These are phyloP conservation scores for Penicillium chermesinum DNA, from an alignment of 495 filamentous ascomycete species.

Conservation along the genomic window DNA sequence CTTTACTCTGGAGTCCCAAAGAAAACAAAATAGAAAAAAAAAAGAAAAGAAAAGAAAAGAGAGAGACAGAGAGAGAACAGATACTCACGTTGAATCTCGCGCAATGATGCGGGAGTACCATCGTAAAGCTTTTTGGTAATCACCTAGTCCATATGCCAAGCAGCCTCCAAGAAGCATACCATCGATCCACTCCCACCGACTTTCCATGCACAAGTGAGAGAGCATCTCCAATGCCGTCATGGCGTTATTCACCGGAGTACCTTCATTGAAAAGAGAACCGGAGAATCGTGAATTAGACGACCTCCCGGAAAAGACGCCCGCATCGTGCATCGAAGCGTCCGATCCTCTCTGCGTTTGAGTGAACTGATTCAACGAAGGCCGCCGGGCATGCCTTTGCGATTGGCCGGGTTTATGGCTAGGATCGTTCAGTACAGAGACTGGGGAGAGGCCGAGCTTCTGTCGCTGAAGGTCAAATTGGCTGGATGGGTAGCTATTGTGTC, in stretches of 20 bases:
- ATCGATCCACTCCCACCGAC: slow-evolving; percentile 90
- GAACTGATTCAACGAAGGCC: slow-evolving; percentile 28
- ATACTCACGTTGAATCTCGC: slow-evolving; percentile 69
- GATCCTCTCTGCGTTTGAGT: slow-evolving; percentile 21
- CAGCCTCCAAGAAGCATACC: slow-evolving; percentile 93
- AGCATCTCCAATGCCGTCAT: slow-evolving; percentile 72
- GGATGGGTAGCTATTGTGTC: slow-evolving; percentile 41
- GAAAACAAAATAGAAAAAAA: no score
- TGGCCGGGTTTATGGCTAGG: slow-evolving; percentile 6
- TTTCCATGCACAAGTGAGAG: slow-evolving; percentile 75
- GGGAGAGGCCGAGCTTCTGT: slow-evolving; percentile 16
- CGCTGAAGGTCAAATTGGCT: slow-evolving; percentile 32
- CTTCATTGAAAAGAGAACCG: slow-evolving; percentile 28
- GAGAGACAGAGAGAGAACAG: no score
- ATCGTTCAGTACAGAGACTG: slow-evolving; percentile 11
- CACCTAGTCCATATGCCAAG: slow-evolving; percentile 85
- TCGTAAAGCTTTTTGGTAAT: slow-evolving; percentile 76
- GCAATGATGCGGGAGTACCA: slow-evolving; percentile 86
- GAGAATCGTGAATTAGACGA: slow-evolving; percentile 32
- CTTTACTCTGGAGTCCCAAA: no score
- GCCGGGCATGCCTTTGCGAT: slow-evolving; percentile 17
- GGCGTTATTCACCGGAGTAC: slow-evolving; percentile 44
- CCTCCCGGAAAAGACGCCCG: slow-evolving; percentile 24
- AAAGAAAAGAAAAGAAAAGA: no score
- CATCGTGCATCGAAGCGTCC: slow-evolving; percentile 28